Conservation (phyloP, 2,329 filamentous ascomycete genomes). For the Monosporascus sp. region DNA sequence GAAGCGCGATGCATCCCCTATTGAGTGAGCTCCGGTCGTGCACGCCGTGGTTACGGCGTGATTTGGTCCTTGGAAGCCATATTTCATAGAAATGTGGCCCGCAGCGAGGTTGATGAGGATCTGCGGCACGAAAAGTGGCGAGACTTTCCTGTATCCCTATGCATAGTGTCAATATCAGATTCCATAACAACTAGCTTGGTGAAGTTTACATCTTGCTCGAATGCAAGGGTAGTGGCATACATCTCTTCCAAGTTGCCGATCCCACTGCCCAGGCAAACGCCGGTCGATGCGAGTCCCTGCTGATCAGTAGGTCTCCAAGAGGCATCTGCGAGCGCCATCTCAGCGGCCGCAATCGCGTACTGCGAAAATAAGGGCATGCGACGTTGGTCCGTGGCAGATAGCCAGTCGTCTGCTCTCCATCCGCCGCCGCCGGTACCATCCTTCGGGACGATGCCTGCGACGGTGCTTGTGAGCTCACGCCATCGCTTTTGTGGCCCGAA, state of each 20-base stretch:
- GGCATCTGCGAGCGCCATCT: conserved; percentile 82
- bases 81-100: conserved; percentile 89
- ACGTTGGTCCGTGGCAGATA: conserved; percentile 52
- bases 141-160: conserved; percentile 88
- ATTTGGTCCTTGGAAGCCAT: conserved; percentile 86
- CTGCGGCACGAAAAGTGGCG: conserved; percentile 87
- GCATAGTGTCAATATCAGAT: not conserved
- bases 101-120: conserved; percentile 93
- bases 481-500: conserved; percentile 56
- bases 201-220: conserved; percentile 62
- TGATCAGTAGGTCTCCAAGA: conserved; percentile 62
- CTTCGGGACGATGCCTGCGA: conserved; percentile 76
- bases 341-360: conserved; percentile 80
- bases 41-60: conserved; percentile 92
- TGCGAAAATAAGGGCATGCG: conserved; percentile 91
- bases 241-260: conserved; percentile 93
- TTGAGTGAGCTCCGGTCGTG: conserved; percentile 90
- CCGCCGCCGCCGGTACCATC: conserved; percentile 36
- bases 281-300: conserved; percentile 69
- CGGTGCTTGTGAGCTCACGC: conserved; percentile 71
- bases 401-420: conserved; percentile 53
- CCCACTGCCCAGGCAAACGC: conserved; percentile 89
- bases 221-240: conserved; percentile 76
- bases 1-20: conserved; percentile 90
- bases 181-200: conserved; percentile 2